These are phyloP conservation scores for Rhazya stricta DNA, from an alignment of 257 asterid species.

Conservation along the genomic window DNA sequence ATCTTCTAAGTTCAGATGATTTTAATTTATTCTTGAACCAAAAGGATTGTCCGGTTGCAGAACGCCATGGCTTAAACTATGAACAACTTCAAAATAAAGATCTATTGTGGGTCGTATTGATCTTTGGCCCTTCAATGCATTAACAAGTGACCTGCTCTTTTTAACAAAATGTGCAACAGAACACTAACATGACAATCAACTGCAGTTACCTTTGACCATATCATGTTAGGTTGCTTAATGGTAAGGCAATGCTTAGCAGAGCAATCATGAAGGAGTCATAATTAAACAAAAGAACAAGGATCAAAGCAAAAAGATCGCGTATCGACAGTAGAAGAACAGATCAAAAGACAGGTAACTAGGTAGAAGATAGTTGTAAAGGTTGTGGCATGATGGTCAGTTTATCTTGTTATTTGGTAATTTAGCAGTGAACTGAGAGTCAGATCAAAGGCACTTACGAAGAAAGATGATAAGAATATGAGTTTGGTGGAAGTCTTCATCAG, in stretches of 20 bases:
- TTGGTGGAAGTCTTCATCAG: conserved; percentile 37
- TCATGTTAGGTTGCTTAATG: neutral
- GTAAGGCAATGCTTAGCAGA: neutral
- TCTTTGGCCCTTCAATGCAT: conserved; percentile 8
- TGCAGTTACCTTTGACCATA: too few relatives aligned
- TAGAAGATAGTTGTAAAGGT: conserved; percentile 13
- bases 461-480: conserved; percentile 23
- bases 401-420: conserved; percentile 9
- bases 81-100: neutral
- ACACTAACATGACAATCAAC: too few relatives aligned
- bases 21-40: neutral
- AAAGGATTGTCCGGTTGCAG: neutral
- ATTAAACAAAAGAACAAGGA: neutral
- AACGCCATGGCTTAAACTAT: neutral
- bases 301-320: neutral
- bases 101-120: neutral
- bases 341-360: neutral
- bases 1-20: neutral
- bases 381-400: conserved; percentile 1
- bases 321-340: neutral
- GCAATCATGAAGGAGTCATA: conserved; percentile 6
- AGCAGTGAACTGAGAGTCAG: conserved; percentile 7
- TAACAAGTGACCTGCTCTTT: neutral
- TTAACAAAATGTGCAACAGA: too few relatives aligned
- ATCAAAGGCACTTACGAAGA: conserved; percentile 13